Conservation (phyloP, 176 grass and related monocot genomes). For the Phragmites australis region DNA sequence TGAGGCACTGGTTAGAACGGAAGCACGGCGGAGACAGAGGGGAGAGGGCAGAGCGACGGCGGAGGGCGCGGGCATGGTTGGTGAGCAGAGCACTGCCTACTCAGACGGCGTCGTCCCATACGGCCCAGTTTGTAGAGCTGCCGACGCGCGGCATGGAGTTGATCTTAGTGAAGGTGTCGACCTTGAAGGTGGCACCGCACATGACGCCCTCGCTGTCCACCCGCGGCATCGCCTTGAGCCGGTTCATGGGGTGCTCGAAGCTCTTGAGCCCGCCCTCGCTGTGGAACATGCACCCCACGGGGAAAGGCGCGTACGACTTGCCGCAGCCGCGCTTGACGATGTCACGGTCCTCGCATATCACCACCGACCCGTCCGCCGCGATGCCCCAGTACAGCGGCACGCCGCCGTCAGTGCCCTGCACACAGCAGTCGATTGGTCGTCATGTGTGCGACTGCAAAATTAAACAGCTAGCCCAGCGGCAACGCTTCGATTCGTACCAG, state of each 20-base stretch:
- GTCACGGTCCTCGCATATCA: conserved; percentile 82
- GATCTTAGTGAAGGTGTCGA: conserved; percentile 80
- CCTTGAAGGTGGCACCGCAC: conserved; percentile 92
- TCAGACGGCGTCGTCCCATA: conserved; percentile 45
- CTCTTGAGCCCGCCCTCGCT: conserved; percentile 90
- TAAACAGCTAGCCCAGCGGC: no score
- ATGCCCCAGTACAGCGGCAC: conserved; percentile 82
- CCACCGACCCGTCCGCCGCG: conserved; percentile 71
- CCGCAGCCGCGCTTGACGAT: conserved; percentile 67
- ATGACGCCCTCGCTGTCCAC: conserved; percentile 93
- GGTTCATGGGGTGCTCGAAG: conserved; percentile 94
- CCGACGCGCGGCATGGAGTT: conserved; percentile 89
- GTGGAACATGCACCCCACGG: conserved; percentile 95
- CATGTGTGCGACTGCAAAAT: no score
- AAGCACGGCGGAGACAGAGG: background rate
- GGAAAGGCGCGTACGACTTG: conserved; percentile 83
- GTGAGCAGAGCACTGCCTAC: background rate
- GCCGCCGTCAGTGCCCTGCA: conserved; percentile 54
- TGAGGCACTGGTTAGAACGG: background rate
- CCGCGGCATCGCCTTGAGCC: conserved; percentile 74
- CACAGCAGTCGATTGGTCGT: no score
- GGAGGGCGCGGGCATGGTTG: background rate
- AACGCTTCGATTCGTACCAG: conserved; percentile 30
- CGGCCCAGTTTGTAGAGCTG: conserved; percentile 82
- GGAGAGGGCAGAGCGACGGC: background rate